These are phyloP conservation scores for Ramaria sp. DNA, from an alignment of 768 basidiomycete species.

Conservation along the genomic window DNA sequence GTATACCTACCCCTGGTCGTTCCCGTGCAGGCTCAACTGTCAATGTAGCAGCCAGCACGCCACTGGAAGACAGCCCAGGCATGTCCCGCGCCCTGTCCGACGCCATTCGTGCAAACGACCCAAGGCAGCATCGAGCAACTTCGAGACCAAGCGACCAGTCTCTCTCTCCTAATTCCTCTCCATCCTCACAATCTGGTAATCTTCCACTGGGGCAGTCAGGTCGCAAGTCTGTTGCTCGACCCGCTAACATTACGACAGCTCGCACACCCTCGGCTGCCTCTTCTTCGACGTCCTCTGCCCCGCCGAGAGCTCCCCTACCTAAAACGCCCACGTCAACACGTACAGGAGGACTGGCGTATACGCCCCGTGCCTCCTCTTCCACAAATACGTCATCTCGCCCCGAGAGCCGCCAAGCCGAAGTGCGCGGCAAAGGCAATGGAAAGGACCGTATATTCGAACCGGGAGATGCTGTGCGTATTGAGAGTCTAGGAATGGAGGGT, in stretches of 20 bases:
- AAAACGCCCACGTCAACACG: constrained; percentile 38
- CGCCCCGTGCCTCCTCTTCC: constrained; percentile 19
- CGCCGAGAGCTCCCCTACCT: constrained; percentile 22
- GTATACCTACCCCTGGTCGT: constrained; percentile 64
- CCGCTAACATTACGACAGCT: constrained; percentile 30
- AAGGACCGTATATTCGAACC: constrained; percentile 40
- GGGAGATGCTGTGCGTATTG: constrained; percentile 79
- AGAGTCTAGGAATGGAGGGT: constrained; percentile 84
- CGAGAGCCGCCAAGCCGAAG: constrained; percentile 58
- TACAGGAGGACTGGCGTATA: constrained; percentile 1
- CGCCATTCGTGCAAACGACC: constrained; percentile 73
- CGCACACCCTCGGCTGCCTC: constrained; percentile 57
- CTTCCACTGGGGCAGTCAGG: background rate
- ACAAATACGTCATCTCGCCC: constrained; percentile 29
- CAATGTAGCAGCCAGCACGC: constrained; percentile 16
- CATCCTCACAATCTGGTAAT: constrained; percentile 20
- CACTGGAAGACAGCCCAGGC: constrained; percentile 39
- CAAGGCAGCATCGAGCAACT: constrained; percentile 50
- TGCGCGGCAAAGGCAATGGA: constrained; percentile 32
- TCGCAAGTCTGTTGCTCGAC: constrained; percentile 2
- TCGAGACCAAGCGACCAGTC: constrained; percentile 23
- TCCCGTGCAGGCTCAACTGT: constrained; percentile 44
- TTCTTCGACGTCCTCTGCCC: constrained; percentile 27
- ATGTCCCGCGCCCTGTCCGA: constrained; percentile 68
- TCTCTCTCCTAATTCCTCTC: constrained; percentile 36